These are phyloP conservation scores for Lachancea thermotolerans DNA, from an alignment of 805 yeast species.

Conservation along the genomic window DNA sequence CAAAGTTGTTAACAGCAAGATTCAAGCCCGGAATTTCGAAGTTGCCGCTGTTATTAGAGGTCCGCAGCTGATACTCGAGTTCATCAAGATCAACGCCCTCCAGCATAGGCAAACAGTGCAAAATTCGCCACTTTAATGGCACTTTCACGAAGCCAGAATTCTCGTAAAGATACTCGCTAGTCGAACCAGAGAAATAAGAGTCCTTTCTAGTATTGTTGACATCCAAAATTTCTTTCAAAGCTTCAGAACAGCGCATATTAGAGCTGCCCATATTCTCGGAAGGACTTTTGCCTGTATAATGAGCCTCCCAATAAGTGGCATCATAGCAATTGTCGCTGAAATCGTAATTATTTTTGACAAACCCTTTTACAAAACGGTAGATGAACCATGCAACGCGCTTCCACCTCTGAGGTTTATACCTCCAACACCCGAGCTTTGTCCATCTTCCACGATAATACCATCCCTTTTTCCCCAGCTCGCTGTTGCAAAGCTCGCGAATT, in stretches of 20 bases:
- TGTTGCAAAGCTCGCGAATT: conserved; percentile 18
- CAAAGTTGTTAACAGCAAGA: conserved; percentile 11
- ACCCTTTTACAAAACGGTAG: conserved; percentile 16
- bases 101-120: conserved; percentile 28
- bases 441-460: conserved; percentile 30
- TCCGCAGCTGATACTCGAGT: conserved; percentile 19
- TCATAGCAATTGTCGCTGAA: conserved; percentile 26
- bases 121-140: conserved; percentile 22
- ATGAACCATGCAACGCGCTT: conserved; percentile 24
- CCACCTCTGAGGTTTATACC: conserved; percentile 19
- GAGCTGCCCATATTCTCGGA: background rate
- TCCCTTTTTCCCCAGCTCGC: conserved; percentile 25
- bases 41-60: conserved; percentile 14
- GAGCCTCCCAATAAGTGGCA: conserved; percentile 18
- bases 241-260: conserved; percentile 3
- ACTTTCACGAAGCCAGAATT: conserved; percentile 11
- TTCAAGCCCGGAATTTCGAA: conserved; percentile 23
- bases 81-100: conserved; percentile 31
- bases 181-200: conserved; percentile 5
- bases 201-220: conserved; percentile 1
- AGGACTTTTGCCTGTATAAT: conserved; percentile 10
- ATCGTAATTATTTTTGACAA: conserved; percentile 10
- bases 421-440: conserved; percentile 24
- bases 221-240: conserved; percentile 5
- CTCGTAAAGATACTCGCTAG: conserved; percentile 1